These are phyloP conservation scores for Reutealis trisperma DNA, from an alignment of 345 rosid genomes.

Conservation along the genomic window DNA sequence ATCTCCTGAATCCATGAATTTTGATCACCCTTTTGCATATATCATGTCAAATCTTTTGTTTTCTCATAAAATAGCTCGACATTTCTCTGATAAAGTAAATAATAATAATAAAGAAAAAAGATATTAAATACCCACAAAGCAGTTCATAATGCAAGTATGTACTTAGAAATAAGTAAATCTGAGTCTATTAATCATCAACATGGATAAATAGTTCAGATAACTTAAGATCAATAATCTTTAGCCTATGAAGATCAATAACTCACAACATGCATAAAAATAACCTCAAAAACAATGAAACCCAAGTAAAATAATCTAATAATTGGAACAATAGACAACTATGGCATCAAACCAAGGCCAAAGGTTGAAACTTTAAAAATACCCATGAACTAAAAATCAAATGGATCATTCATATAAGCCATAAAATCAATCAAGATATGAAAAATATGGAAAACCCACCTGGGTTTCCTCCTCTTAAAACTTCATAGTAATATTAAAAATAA, in stretches of 20 bases:
- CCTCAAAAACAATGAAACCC: not conserved
- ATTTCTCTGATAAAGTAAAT: no score
- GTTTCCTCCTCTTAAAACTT: constrained; percentile 23
- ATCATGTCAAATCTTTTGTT: no score
- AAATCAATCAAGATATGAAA: not conserved
- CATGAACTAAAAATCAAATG: not conserved
- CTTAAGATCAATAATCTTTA: not conserved
- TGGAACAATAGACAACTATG: not conserved
- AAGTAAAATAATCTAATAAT: not conserved
- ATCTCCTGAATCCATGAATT: no score
- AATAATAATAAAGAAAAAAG: not conserved
- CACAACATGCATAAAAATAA: constrained; percentile 4
- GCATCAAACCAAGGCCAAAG: not conserved
- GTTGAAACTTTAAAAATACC: constrained; percentile 2
- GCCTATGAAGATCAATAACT: constrained; percentile 8
- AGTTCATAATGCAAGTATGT: not conserved
- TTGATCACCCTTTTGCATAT: no score
- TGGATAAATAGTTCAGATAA: not conserved
- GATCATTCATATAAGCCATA: constrained; percentile 6
- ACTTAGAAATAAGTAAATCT: constrained; percentile 1
- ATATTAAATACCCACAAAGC: not conserved
- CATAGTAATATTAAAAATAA: no score
- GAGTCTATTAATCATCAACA: not conserved
- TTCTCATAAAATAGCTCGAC: no score
- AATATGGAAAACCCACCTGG: constrained; percentile 35